A percentile compares a stretch with the other conserved stretches of the same genome.
These are phyloP conservation scores for Chrysophaeum taylorii DNA, from an alignment of 352 stramenopile genomes.

Conservation along the genomic window DNA sequence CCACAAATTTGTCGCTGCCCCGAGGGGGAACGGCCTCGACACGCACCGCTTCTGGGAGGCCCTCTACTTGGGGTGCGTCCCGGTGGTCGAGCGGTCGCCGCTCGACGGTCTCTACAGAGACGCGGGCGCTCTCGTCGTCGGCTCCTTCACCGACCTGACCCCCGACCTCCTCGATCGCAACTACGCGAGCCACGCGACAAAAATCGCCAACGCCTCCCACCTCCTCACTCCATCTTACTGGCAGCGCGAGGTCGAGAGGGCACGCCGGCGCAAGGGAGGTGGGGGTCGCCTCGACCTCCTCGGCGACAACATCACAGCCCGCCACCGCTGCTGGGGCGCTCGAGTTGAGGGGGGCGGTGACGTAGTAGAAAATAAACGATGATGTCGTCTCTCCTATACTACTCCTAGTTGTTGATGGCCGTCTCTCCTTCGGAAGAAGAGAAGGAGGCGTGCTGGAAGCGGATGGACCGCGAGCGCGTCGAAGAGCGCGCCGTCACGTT, in stretches of 20 bases:
- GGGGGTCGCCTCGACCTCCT: no score
- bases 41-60: conserved; percentile 22
- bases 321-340: no score
- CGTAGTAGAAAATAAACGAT: no score
- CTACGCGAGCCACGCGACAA: neutral
- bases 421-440: no score
- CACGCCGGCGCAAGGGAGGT: neutral
- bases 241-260: neutral
- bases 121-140: conserved; percentile 13
- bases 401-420: no score
- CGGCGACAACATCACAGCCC: no score
- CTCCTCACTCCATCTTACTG: neutral
- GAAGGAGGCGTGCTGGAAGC: no score
- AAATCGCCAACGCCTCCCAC: neutral
- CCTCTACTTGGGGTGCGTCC: conserved; percentile 18
- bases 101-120: conserved; percentile 16
- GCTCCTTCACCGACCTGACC: neutral
- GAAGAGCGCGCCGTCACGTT: no score
- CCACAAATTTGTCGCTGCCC: conserved; percentile 5
- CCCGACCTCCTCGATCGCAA: neutral
- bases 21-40: conserved; percentile 21
- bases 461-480: no score
- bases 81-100: conserved; percentile 5
- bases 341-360: no score
- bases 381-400: no score